Percentiles rank a stretch among this genome's conserved stretches.
phyloP scores from a whole-genome alignment of 2,329 filamentous ascomycete species.

The Diaporthe capsici region DNA sequence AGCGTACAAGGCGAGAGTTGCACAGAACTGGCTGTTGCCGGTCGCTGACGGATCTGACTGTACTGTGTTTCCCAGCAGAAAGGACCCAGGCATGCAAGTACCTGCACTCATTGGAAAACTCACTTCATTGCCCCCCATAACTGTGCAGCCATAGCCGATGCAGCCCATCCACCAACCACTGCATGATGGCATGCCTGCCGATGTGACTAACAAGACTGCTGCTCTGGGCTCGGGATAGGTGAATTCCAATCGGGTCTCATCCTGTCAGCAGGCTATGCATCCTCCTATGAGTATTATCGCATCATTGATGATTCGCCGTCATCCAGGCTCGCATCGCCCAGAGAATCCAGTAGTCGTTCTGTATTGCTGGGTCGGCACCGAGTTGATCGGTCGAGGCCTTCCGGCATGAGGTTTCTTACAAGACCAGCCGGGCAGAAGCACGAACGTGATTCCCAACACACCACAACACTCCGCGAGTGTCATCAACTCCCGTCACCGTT shows the following conservation, averaged over 20 bases:
- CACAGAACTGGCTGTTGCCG: background rate
- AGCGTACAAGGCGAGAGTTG: background rate
- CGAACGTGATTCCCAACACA: background rate
- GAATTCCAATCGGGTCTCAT: conserved; percentile 23
- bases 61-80: background rate
- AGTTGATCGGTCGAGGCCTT: background rate
- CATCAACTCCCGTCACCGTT: too few relatives aligned
- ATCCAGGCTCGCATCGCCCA: background rate
- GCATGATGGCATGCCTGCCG: background rate
- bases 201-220: background rate
- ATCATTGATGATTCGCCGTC: background rate
- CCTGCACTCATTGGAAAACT: background rate
- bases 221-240: background rate
- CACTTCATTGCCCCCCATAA: background rate
- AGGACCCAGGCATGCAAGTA: background rate
- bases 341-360: background rate
- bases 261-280: conserved; percentile 12
- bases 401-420: background rate
- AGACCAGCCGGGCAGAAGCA: background rate
- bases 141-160: background rate
- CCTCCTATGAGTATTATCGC: background rate
- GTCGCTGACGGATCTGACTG: conserved; percentile 23
- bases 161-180: background rate
- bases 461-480: background rate
- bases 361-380: background rate